Base-by-base conservation (phyloP, 2,329 filamentous ascomycete species). In the Elsinoe perseae region DNA sequence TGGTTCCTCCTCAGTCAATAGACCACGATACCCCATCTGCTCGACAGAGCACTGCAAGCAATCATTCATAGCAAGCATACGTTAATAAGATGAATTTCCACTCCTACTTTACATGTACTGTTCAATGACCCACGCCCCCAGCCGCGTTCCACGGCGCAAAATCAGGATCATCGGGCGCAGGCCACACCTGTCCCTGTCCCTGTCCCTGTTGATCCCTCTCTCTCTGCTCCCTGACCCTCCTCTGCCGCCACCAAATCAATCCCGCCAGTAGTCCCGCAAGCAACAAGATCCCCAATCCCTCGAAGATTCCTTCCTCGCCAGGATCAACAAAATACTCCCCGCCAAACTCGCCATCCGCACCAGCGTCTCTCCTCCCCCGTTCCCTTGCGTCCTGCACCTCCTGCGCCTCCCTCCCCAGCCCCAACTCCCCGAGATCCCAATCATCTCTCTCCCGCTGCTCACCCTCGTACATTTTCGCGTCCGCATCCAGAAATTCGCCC, bases 141-240 rank as follows among this genome's bases (percentile, higher is more conserved):
- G 40, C 36, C 43, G 78, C 81, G 54, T 79, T 75, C 82, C 86
- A 90, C 61, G 84, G 79, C 58, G 77, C 77, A 68, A 85, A 86
- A 36, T 83, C 81, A 1, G 84, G 83, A 65, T 88, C 82, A 4
- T 79, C 83, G 2, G 80, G 81, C 54, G 75, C 77, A n/a, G 85
- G 83, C 61, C 86, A 86, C 57, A 86, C 66, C 57, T 65, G 65
- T 27, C 67, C 66, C 50, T 67, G 58, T 40, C 58, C 61, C 53
- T 61, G 57, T 54, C 46, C 60, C 50, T 50, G 58, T 18, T 50
- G 58, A 58, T 59, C 55, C 18, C 44, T 6, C 54, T 61, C 61
- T 55, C 60, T 63, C 57, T 68, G 63, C 59, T 70, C 66, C 58
- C 75, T 75, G 61, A 77, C 75, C 60, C 72, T 71, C 53, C 70